Conservation (phyloP, 2,329 filamentous ascomycete genomes). For the Fusarium sp. region DNA sequence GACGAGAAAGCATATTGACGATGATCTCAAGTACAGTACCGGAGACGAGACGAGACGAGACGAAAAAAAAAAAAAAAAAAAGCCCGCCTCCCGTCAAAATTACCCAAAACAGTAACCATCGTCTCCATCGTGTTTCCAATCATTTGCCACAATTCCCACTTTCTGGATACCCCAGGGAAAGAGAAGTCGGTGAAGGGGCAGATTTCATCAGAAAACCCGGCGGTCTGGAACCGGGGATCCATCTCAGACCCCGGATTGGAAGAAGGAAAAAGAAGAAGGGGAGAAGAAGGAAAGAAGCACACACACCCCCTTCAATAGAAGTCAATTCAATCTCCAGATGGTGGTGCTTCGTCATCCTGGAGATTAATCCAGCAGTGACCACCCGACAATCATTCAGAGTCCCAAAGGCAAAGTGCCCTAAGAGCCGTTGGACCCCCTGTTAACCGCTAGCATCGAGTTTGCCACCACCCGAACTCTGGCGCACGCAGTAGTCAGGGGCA, state of each 20-base stretch:
- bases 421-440: constrained; percentile 38
- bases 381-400: constrained; percentile 10
- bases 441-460: constrained; percentile 41
- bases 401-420: constrained; percentile 14
- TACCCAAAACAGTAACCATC: constrained; percentile 6
- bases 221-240: constrained; percentile 37
- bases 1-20: neutral
- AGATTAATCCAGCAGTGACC: neutral
- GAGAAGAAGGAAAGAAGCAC: constrained; percentile 26
- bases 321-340: constrained; percentile 5
- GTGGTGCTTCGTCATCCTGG: constrained; percentile 26
- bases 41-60: neutral
- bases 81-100: constrained; percentile 20
- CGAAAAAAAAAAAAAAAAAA: constrained; percentile 9
- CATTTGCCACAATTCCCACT: constrained; percentile 39
- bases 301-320: constrained; percentile 12
- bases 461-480: constrained; percentile 42
- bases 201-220: constrained; percentile 31
- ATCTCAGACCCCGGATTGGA: constrained; percentile 36
- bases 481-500: constrained; percentile 43
- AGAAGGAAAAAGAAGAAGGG: constrained; percentile 28
- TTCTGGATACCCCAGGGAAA: constrained; percentile 1
- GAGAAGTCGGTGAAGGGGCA: constrained; percentile 40
- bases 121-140: constrained; percentile 18
- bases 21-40: constrained; percentile 19